These are phyloP conservation scores for Colletotrichum filicis DNA, from an alignment of 2,329 filamentous ascomycete species.

Conservation along the genomic window DNA sequence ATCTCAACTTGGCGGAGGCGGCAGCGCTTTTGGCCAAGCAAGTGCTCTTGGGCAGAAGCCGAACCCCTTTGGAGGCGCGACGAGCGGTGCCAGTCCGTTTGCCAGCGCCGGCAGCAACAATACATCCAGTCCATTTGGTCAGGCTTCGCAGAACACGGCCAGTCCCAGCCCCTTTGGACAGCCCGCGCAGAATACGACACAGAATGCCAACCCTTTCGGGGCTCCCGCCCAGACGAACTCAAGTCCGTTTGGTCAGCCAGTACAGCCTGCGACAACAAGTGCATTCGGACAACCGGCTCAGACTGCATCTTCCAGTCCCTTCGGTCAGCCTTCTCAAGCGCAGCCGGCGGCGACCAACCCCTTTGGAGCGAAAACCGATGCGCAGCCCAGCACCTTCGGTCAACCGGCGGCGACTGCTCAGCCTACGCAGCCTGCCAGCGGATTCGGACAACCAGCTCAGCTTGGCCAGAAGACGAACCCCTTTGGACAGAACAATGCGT, in stretches of 20 bases:
- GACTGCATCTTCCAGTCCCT: constrained; percentile 22
- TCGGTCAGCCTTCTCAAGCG: constrained; percentile 32
- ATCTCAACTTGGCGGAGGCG: constrained; percentile 5
- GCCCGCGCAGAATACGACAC: constrained; percentile 14
- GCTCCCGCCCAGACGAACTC: constrained; percentile 14
- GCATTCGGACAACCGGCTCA: constrained; percentile 37
- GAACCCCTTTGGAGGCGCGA: constrained; percentile 49
- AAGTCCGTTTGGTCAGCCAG: constrained; percentile 32
- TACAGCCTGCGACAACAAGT: constrained; percentile 34
- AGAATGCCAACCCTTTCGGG: constrained; percentile 23
- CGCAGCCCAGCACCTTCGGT: constrained; percentile 12
- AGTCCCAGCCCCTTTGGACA: constrained; percentile 30
- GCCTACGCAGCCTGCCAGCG: constrained; percentile 38
- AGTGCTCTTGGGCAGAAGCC: constrained; percentile 49
- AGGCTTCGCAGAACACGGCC: constrained; percentile 21
- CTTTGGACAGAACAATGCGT: constrained; percentile 44
- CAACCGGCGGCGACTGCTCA: constrained; percentile 25
- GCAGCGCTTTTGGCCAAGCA: constrained; percentile 50
- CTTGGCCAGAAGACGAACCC: constrained; percentile 40
- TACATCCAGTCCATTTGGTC: constrained; percentile 23
- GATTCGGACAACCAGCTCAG: constrained; percentile 43
- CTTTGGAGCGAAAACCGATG: constrained; percentile 39
- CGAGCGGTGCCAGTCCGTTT: constrained; percentile 37
- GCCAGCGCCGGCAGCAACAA: constrained; percentile 17
- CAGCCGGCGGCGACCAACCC: constrained; percentile 40